A percentile compares a stretch with the other conserved stretches of the same genome.
phyloP scores from a whole-genome alignment of 371 early-diverging fungal genomes.

The Nematocida sp. region DNA sequence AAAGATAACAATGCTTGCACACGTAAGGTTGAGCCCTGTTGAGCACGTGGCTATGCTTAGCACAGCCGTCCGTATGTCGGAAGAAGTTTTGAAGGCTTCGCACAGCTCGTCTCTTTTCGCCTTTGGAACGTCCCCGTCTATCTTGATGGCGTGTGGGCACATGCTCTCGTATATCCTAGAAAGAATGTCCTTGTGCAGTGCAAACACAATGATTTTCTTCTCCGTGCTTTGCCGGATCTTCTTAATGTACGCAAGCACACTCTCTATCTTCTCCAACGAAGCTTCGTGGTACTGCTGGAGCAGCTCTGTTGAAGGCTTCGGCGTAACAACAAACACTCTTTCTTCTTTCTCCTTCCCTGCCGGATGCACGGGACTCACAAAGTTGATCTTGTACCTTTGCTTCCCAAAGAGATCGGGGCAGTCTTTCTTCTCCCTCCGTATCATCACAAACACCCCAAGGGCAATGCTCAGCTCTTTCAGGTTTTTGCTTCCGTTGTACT shows the following conservation, averaged over 20 bases:
- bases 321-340: background rate
- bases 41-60: slow-evolving; percentile 67
- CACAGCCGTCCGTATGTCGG: slow-evolving; percentile 65
- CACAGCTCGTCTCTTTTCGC: slow-evolving; percentile 57
- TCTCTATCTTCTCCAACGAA: slow-evolving; percentile 13
- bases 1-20: slow-evolving; percentile 67
- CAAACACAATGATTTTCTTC: slow-evolving; percentile 66
- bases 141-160: slow-evolving; percentile 65
- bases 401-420: slow-evolving; percentile 63
- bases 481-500: slow-evolving; percentile 66
- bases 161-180: slow-evolving; percentile 61
- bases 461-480: slow-evolving; percentile 66
- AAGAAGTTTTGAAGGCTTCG: slow-evolving; percentile 63
- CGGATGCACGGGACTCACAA: background rate
- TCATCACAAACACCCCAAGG: slow-evolving; percentile 66
- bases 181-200: slow-evolving; percentile 66
- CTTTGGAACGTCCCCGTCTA: slow-evolving; percentile 66
- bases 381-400: slow-evolving; percentile 27
- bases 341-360: background rate
- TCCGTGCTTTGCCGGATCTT: slow-evolving; percentile 65
- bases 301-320: background rate
- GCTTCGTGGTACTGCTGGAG: slow-evolving; percentile 5
- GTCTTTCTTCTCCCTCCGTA: slow-evolving; percentile 67
- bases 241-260: slow-evolving; percentile 14
- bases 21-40: slow-evolving; percentile 67